Base-by-base conservation (phyloP, 2,329 filamentous ascomycete genomes). In the Exophiala viscosa region DNA sequence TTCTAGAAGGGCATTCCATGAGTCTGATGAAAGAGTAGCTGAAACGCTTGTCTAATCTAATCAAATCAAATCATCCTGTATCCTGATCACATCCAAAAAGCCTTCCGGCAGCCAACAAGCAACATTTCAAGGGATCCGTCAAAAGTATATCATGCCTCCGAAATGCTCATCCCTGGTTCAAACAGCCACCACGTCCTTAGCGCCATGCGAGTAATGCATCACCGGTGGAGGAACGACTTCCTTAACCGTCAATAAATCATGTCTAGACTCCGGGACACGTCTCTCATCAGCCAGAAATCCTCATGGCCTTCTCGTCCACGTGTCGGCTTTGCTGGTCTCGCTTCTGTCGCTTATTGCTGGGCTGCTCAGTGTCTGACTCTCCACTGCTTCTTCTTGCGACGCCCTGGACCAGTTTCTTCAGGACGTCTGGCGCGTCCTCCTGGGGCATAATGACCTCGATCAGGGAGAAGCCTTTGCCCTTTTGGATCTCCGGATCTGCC, bases 401-500 rank as follows among this genome's bases (percentile, higher is more conserved):
- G 42, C 43, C 54, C 31, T 54, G 44, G 15, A 72, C 56, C 17
- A 71, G 47, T 31, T 59, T 62, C 53, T 66, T 58, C 53, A 71
- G 51, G 18, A 63, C 58, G 2, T 66, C 64, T 13, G 69, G 64
- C 5, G 67, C 66, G 63, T 73, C 71, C 35, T 70, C 64, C 23
- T 60, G 61, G 3, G 62, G 67, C 69, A 75, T 69, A 13, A 70
- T 64, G 1, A 75, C 66, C 64, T 76, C 73, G 6, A 74, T 64
- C 57, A 76, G 66, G 35, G 69, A 64, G 23, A 76, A 51, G 0
- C 71, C 71, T 41, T 65, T 67, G 5, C 68, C 72, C 45, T 68
- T 63, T 14, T 63, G 58, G 36, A 77, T 64, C 1, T 63, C 62
- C 28, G 69, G 64, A 34, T 61, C 49, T 10, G 47, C 57, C 11